A percentile compares a stretch with the other conserved stretches of the same genome.
Evolutionary conservation across 2,329 filamentous ascomycete species (phyloP).

Genomic region (Pseudofabraea citricarpa): DNA sequence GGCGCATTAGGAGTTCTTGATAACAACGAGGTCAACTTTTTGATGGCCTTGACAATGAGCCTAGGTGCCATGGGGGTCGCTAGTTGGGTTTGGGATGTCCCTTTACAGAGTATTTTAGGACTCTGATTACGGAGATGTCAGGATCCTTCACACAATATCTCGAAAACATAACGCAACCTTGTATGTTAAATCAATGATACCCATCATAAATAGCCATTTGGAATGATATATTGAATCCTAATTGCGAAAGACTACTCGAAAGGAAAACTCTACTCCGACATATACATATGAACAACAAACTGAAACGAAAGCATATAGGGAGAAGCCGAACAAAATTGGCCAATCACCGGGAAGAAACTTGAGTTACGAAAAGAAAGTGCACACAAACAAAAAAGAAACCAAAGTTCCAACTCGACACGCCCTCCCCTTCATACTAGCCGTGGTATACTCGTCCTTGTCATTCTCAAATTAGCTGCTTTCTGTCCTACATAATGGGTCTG

Average conservation of each 20-base stretch:
- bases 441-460: no score
- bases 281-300: not conserved
- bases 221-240: no score
- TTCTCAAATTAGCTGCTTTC: no score
- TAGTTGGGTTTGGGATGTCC: conserved; percentile 55
- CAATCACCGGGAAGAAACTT: no score
- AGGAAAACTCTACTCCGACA: not conserved
- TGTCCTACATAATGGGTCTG: no score
- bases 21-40: conserved; percentile 92
- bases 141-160: not conserved
- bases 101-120: conserved; percentile 37
- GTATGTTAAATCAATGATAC: not conserved
- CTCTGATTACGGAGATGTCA: conserved; percentile 4
- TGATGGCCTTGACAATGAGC: conserved; percentile 85
- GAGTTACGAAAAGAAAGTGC: no score
- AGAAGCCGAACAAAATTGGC: no score
- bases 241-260: not conserved
- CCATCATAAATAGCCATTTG: no score
- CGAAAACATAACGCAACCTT: not conserved
- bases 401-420: no score
- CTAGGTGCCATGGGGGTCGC: conserved; percentile 67
- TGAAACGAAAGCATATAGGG: not conserved
- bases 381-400: no score
- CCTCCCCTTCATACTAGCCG: no score
- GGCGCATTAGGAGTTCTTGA: conserved; percentile 70